Base-by-base conservation (phyloP, 441 rosid species). In the Pelargonium citronellum region DNA sequence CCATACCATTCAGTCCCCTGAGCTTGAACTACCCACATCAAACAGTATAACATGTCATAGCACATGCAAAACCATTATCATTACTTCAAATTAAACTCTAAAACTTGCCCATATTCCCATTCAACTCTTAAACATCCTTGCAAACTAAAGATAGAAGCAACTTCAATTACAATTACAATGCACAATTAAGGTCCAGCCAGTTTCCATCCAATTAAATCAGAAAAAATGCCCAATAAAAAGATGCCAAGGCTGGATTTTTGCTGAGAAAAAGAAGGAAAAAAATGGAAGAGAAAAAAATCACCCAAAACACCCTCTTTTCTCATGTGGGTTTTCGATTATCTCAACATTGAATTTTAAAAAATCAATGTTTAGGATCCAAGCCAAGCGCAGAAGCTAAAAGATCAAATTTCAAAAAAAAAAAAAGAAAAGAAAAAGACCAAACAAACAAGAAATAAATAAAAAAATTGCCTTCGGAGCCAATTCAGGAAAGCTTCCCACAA, bases 401-500 rank as follows among this genome's bases (percentile, higher is more conserved):
- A 19, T 16, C 5, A 15, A 0, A 24, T 19, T 16, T 2, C 10
- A n/a, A 55, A 55, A 15, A 10, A 47, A 30, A 15, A 16, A 67
- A 67, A n/a, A n/a, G n/a, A n/a, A n/a, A 37, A 20, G 2, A 57
- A 9, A 10, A 7, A 43, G 7, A 12, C 27, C 24, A 16, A 57
- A 4, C 15, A 41, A 27, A 11, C 9, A n/a, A 11, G 19, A 53
- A 0, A 20, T 13, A 41, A 15, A 19, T 7, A 30, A 61, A 19
- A 30, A 37, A 62, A 13, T 63, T 68, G 68, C 77, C 77, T 68
- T 19, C 77, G 77, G 27, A 74, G 77, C 77, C 77, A 74, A 68
- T 61, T 74, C 55, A 74, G 77, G 43, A 74, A 68, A 51, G 72
- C 77, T 68, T 74, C 77, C 77, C 77, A 74, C 64, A 74, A 43